phyloP scores from a whole-genome alignment of 805 yeast genomes.

The Alloascoidea hylecoeti region DNA sequence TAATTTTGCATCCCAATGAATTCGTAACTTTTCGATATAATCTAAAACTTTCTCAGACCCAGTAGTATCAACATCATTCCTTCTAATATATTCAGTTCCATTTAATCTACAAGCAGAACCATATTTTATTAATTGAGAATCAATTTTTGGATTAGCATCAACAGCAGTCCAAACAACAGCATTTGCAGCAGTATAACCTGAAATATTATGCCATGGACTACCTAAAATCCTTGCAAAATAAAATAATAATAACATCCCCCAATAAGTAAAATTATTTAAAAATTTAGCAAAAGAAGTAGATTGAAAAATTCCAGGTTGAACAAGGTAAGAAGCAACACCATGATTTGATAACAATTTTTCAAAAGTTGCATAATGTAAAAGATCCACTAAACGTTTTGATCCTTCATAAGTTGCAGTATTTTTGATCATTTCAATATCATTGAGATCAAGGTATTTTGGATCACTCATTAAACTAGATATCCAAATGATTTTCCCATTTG shows the following conservation, averaged over 20 bases:
- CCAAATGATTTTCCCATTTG: slow-evolving; percentile 68
- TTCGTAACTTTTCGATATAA: slow-evolving; percentile 40
- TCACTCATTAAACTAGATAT: slow-evolving; percentile 73
- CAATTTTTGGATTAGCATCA: slow-evolving; percentile 26
- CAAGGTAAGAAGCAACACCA: slow-evolving; percentile 59
- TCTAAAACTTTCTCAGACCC: slow-evolving; percentile 56
- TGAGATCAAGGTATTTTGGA: slow-evolving; percentile 55
- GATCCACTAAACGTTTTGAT: slow-evolving; percentile 76
- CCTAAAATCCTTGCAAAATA: slow-evolving; percentile 75
- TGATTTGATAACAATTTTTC: slow-evolving; percentile 26
- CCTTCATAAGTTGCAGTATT: slow-evolving; percentile 75
- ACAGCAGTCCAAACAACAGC: slow-evolving; percentile 64
- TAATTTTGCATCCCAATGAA: slow-evolving; percentile 64
- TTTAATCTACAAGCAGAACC: slow-evolving; percentile 60
- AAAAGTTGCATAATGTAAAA: slow-evolving; percentile 65
- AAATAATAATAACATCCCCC: slow-evolving; percentile 77
- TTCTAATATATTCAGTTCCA: slow-evolving; percentile 53
- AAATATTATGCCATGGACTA: slow-evolving; percentile 78
- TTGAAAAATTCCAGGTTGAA: slow-evolving; percentile 91
- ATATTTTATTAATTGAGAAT: slow-evolving; percentile 36
- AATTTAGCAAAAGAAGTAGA: slow-evolving; percentile 59
- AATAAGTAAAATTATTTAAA: slow-evolving; percentile 66
- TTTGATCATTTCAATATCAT: slow-evolving; percentile 60
- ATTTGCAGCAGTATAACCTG: slow-evolving; percentile 82
- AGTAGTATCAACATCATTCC: slow-evolving; percentile 40